phyloP scores from a whole-genome alignment of 441 rosid genomes.

The Biscutella laevigata region DNA sequence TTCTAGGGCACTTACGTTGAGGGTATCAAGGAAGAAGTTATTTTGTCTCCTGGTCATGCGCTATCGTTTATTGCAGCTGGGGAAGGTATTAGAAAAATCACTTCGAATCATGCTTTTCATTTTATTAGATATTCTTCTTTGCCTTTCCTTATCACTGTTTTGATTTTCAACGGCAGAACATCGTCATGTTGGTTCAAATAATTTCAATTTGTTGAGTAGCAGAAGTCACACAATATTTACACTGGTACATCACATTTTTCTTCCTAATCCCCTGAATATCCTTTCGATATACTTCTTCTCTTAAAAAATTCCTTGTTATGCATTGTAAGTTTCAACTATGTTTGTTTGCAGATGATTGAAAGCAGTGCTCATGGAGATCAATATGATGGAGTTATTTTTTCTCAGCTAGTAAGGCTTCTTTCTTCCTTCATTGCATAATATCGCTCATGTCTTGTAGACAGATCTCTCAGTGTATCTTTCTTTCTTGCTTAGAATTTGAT shows the following conservation, averaged over 20 bases:
- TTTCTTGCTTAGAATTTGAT: slow-evolving; percentile 71
- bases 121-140: background rate
- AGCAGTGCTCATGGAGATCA: slow-evolving; percentile 95
- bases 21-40: slow-evolving; percentile 98
- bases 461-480: slow-evolving; percentile 14
- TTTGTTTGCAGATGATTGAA: slow-evolving; percentile 84
- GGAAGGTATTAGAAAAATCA: slow-evolving; percentile 54
- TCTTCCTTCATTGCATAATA: slow-evolving; percentile 12
- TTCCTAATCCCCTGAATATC: slow-evolving; percentile 75
- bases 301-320: background rate
- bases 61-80: slow-evolving; percentile 99
- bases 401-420: slow-evolving; percentile 72
- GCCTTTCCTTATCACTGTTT: background rate
- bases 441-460: slow-evolving; percentile 4
- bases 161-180: slow-evolving; percentile 55
- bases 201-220: slow-evolving; percentile 92
- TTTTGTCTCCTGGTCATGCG: slow-evolving; percentile 96
- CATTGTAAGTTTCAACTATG: slow-evolving; percentile 10
- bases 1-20: slow-evolving; percentile 97
- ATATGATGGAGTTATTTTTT: slow-evolving; percentile 97
- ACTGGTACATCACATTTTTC: slow-evolving; percentile 75
- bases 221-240: slow-evolving; percentile 99
- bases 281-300: slow-evolving; percentile 2
- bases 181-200: slow-evolving; percentile 99
- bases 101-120: background rate